Evolutionary conservation across 2,329 filamentous ascomycete genomes (phyloP), one percentile per base, ranked within the genome.

Genomic region (Alternaria dauci): DNA sequence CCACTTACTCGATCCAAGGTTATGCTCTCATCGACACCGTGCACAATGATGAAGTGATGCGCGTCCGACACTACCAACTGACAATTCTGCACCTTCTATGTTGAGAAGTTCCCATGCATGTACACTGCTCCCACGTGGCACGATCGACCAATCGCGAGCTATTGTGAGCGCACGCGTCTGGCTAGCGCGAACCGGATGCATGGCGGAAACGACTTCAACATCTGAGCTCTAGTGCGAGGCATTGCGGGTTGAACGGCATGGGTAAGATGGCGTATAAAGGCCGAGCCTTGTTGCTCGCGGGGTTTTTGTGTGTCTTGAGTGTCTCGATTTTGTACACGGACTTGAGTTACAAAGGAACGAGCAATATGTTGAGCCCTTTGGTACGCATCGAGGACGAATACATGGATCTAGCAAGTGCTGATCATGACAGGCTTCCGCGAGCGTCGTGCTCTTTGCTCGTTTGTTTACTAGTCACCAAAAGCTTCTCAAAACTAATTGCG

Each of bases 401-500:
- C 30, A 34, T 12, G 2, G 23, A n/a, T n/a, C 12, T 20, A 36
- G 28, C 14, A 11, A 23, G 41, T 43, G 38, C 58, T 68, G 36
- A 69, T 8, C 6, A 39, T 2, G 3, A 12, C 14, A 72, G 70
- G 54, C 63, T 50, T 47, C 68, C 5, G 56, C 57, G 50, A 62
- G 67, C 62, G 43, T 68, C 5, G 26, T 69, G 57, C 64, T 72
- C 46, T 59, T 72, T 47, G 63, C 69, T 28, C 65, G 69, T 72
- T 63, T 12, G 63, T 7, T 42, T n/a, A 16, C 26, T 7, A 5
- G 5, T 20, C 23, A 26, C 8, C 9, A 32, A 9, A 18, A 12
- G 5, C 20, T 4, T 8, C 20, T 3, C 42, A 14, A 52, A 20
- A 32, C 58, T 70, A 55, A 67, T 39, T n/a, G 12, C 7, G 3